A percentile compares a stretch with the other conserved stretches of the same genome.
Evolutionary conservation across 805 yeast genomes (phyloP).

Genomic region (Scheffersomyces coipomensis): DNA sequence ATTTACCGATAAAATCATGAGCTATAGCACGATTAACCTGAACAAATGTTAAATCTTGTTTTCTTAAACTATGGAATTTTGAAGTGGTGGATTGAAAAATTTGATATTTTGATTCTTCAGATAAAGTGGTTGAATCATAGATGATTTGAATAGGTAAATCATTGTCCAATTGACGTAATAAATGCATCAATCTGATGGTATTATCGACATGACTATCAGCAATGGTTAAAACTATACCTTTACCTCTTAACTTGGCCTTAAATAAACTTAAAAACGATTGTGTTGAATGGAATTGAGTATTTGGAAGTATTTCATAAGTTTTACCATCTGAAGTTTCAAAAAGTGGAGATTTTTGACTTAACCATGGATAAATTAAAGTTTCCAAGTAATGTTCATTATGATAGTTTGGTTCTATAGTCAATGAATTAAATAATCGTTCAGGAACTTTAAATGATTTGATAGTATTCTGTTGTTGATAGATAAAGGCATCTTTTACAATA

Average conservation of each 20-base stretch:
- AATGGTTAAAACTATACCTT: slow-evolving; percentile 33
- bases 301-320: slow-evolving; percentile 1
- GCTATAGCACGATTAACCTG: slow-evolving; percentile 21
- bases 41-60: slow-evolving; percentile 32
- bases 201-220: slow-evolving; percentile 23
- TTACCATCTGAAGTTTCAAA: slow-evolving; percentile 6
- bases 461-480: slow-evolving; percentile 4
- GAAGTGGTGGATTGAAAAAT: slow-evolving; percentile 15
- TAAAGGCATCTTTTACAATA: slow-evolving; percentile 2
- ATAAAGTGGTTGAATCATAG: slow-evolving; percentile 21
- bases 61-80: slow-evolving; percentile 6
- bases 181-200: slow-evolving; percentile 20
- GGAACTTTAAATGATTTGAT: slow-evolving; percentile 2
- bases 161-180: slow-evolving; percentile 27
- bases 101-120: slow-evolving; percentile 18
- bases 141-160: slow-evolving; percentile 31
- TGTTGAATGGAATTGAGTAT: slow-evolving; percentile 2
- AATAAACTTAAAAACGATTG: slow-evolving; percentile 5
- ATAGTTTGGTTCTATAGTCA: neutral
- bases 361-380: slow-evolving; percentile 21
- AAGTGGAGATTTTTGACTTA: slow-evolving; percentile 18
- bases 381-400: slow-evolving; percentile 11
- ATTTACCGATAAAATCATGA: slow-evolving; percentile 20
- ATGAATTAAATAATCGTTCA: neutral
- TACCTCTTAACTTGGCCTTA: slow-evolving; percentile 20